Percentiles rank a stretch among this genome's conserved stretches.
Conservation (phyloP, 768 basidiomycete genomes). For the Leccinellum luteum region DNA sequence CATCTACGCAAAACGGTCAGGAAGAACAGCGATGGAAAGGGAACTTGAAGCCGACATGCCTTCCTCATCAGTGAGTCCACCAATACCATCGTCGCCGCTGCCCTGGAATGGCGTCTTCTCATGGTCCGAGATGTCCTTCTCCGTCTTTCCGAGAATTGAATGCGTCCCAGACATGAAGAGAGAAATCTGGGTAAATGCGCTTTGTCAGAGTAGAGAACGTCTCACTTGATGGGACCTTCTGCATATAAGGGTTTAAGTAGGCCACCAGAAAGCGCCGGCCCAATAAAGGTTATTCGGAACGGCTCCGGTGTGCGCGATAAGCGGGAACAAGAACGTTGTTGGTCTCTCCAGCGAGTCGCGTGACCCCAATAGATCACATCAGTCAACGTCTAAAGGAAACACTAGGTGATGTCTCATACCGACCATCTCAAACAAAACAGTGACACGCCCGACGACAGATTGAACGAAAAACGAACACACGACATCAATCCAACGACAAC, state of each 20-base stretch:
- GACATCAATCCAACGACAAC: no score
- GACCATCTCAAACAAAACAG: no score
- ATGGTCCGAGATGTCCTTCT: neutral
- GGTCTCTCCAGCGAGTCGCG: no score
- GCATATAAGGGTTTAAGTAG: conserved; percentile 5
- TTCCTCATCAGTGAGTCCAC: conserved; percentile 50
- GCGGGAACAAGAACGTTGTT: no score
- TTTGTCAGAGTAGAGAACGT: neutral
- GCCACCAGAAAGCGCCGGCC: no score
- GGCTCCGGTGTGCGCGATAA: no score
- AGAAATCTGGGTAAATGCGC: neutral
- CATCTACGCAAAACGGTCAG: conserved; percentile 30
- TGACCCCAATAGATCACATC: no score
- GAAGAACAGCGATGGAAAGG: neutral
- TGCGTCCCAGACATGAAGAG: conserved; percentile 11
- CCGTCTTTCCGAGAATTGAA: neutral
- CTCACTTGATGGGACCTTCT: neutral
- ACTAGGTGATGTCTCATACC: no score
- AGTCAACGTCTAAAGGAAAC: no score
- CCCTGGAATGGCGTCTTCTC: conserved; percentile 1
- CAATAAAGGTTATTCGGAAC: no score
- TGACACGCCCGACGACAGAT: no score
- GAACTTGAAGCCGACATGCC: conserved; percentile 25
- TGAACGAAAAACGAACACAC: no score
- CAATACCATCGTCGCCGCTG: conserved; percentile 32